Percentiles rank a stretch among this genome's conserved stretches.
Evolutionary conservation across 2,329 filamentous ascomycete genomes (phyloP).

Genomic region (Penicillium sumatraense): DNA sequence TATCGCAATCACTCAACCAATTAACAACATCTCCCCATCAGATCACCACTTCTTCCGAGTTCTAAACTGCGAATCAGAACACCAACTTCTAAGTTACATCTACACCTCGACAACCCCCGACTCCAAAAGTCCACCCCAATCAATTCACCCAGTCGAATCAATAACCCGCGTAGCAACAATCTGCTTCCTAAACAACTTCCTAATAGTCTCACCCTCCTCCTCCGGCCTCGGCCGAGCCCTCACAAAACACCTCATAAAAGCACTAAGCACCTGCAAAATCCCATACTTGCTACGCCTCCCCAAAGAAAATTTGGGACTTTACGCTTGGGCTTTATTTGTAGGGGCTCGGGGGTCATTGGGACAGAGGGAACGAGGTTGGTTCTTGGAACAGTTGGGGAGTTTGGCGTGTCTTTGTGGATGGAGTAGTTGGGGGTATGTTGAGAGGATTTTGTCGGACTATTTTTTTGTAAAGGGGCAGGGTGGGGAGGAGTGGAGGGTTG

Average conservation of each 20-base stretch:
- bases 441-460: conserved; percentile 30
- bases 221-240: conserved; percentile 40
- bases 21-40: conserved; percentile 20
- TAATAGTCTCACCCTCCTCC: conserved; percentile 40
- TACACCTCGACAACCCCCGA: conserved; percentile 15
- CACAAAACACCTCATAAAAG: conserved; percentile 34
- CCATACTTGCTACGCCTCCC: conserved; percentile 18
- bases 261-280: conserved; percentile 23
- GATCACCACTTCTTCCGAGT: conserved; percentile 40
- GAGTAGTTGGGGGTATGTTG: conserved; percentile 35
- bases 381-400: conserved; percentile 35
- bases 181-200: conserved; percentile 35
- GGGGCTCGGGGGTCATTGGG: conserved; percentile 37
- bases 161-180: conserved; percentile 37
- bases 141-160: conserved; percentile 33
- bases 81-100: conserved; percentile 44
- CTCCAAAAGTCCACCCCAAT: conserved; percentile 2
- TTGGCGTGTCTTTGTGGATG: conserved; percentile 35
- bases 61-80: conserved; percentile 41
- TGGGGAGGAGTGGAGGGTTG: conserved; percentile 27
- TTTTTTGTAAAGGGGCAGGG: conserved; percentile 33
- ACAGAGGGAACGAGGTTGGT: conserved; percentile 35
- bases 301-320: conserved; percentile 27
- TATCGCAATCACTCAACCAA: conserved; percentile 31
- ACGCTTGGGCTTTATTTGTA: conserved; percentile 40